phyloP scores from a whole-genome alignment of 371 early-diverging fungal genomes.

The Haplosporangium sp. region DNA sequence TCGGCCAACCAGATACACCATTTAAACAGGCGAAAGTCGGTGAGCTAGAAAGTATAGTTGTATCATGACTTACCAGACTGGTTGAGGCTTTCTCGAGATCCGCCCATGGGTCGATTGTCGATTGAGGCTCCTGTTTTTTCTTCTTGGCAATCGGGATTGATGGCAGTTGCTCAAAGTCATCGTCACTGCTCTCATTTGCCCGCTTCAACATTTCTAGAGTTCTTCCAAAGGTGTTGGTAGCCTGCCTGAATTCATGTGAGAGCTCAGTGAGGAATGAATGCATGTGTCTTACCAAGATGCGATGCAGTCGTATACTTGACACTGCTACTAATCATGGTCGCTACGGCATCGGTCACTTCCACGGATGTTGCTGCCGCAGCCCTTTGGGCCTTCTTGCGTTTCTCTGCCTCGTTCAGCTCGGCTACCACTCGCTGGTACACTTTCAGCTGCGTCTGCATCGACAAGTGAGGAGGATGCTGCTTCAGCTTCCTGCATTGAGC shows the following conservation, averaged over 20 bases:
- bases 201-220: no score
- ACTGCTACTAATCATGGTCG: no score
- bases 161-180: slow-evolving; percentile 4
- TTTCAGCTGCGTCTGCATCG: slow-evolving; percentile 1
- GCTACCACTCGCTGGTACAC: slow-evolving; percentile 1
- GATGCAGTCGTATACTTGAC: no score
- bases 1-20: background rate
- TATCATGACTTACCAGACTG: slow-evolving; percentile 2
- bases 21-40: slow-evolving; percentile 1
- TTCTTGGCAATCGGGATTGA: slow-evolving; percentile 3
- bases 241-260: no score
- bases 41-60: background rate
- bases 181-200: slow-evolving; percentile 1
- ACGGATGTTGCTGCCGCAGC: no score
- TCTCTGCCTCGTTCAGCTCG: background rate
- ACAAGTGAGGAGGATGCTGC: slow-evolving; percentile 4
- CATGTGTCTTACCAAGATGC: no score
- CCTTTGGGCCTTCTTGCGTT: no score
- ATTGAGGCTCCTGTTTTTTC: slow-evolving; percentile 1
- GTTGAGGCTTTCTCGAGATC: slow-evolving; percentile 4
- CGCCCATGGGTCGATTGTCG: slow-evolving; percentile 5
- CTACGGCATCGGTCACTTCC: no score
- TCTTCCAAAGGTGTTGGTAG: no score
- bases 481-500: slow-evolving; percentile 1
- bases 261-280: no score